Evolutionary conservation across 129 eudicot genomes (phyloP).

Genomic region (Cynara cardunculus): DNA sequence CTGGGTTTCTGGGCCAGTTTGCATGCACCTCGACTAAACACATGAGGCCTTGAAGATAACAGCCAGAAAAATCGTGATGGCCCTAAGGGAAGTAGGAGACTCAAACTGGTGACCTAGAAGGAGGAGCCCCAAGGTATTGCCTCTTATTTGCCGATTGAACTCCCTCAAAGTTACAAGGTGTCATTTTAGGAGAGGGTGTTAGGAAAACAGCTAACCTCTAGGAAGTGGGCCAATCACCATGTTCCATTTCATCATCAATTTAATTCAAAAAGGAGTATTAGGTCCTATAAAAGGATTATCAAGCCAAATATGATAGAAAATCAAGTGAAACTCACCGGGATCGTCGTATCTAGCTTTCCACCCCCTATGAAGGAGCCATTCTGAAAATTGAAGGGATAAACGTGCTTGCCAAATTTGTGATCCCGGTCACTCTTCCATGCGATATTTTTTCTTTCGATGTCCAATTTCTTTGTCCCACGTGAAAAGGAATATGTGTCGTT

Average conservation of each 20-base stretch:
- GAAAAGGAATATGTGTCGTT: constrained; percentile 75
- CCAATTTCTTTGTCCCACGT: constrained; percentile 44
- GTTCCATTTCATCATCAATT: background rate
- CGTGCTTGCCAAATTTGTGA: constrained; percentile 75
- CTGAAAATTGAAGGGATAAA: constrained; percentile 79
- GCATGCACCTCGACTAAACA: too few species aligned
- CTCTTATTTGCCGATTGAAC: too few species aligned
- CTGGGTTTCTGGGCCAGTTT: too few species aligned
- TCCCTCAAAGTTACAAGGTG: too few species aligned
- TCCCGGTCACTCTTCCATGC: constrained; percentile 90
- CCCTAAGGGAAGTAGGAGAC: too few species aligned
- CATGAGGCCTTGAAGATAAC: too few species aligned
- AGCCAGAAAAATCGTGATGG: too few species aligned
- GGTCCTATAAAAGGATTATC: background rate
- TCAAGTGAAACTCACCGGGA: constrained; percentile 58
- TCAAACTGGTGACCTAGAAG: too few species aligned
- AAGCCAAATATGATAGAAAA: background rate
- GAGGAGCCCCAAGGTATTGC: too few species aligned
- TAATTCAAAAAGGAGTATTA: background rate
- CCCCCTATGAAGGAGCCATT: constrained; percentile 82
- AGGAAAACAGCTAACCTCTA: too few species aligned
- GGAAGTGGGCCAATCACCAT: too few species aligned
- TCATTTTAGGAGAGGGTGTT: too few species aligned
- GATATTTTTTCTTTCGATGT: constrained; percentile 62
- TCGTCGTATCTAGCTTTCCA: constrained; percentile 59